Conservation (phyloP, 192 early-diverging fungal species). For the Entrophospora sp. region DNA sequence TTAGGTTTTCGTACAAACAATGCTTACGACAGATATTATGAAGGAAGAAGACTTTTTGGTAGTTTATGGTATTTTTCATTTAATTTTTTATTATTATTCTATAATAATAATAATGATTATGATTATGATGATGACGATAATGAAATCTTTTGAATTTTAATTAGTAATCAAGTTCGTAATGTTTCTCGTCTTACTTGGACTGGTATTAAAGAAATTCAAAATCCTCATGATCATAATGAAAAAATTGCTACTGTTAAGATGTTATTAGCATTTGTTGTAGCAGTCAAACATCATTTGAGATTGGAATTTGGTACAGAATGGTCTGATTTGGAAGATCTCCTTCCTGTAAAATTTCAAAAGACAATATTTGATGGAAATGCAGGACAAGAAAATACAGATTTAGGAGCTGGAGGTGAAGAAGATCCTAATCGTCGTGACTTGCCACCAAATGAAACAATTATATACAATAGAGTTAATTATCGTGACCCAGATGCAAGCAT, state of each 20-base stretch:
- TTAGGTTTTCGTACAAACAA: slow-evolving; percentile 81
- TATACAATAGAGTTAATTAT: background rate
- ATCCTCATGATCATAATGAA: slow-evolving; percentile 35
- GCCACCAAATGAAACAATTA: background rate
- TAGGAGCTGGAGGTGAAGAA: background rate
- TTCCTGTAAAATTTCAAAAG: slow-evolving; percentile 29
- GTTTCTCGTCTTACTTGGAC: slow-evolving; percentile 59
- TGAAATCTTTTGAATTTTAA: background rate
- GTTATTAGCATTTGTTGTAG: slow-evolving; percentile 44
- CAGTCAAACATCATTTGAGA: slow-evolving; percentile 54
- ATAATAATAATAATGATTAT: slow-evolving; percentile 39
- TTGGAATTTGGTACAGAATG: slow-evolving; percentile 51
- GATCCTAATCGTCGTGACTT: background rate
- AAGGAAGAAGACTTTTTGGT: slow-evolving; percentile 69
- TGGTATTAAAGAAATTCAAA: slow-evolving; percentile 30
- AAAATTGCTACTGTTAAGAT: slow-evolving; percentile 45
- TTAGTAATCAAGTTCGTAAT: slow-evolving; percentile 52
- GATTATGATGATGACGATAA: slow-evolving; percentile 5
- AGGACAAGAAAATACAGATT: background rate
- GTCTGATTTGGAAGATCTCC: slow-evolving; percentile 42
- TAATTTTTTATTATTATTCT: slow-evolving; percentile 48
- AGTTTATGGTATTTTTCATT: slow-evolving; percentile 29
- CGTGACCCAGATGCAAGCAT: slow-evolving; percentile 41
- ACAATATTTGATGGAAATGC: slow-evolving; percentile 4
- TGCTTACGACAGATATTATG: slow-evolving; percentile 66